Percentiles rank a stretch among this genome's conserved stretches.
Conservation (phyloP, 352 stramenopile species). For the Pythium pectinolyticum region DNA sequence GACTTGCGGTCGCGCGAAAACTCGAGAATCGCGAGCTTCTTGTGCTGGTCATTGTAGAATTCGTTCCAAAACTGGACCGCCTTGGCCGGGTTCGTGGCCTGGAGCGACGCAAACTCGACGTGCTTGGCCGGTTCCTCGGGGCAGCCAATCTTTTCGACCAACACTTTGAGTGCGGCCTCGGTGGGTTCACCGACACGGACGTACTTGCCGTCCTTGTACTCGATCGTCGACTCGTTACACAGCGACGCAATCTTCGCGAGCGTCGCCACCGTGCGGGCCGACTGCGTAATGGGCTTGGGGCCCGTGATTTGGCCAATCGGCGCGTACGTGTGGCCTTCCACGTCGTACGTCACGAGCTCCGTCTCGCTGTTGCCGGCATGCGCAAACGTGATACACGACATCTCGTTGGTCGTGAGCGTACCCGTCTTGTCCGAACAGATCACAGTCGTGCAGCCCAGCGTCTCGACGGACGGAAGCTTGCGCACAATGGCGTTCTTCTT, state of each 20-base stretch:
- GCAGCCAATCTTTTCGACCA: conserved; percentile 95
- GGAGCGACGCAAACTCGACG: conserved; percentile 57
- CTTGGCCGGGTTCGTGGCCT: conserved; percentile 60
- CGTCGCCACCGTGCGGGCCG: conserved; percentile 80
- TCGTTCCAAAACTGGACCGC: conserved; percentile 86
- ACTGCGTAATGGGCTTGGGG: conserved; percentile 47
- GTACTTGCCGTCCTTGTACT: conserved; percentile 88
- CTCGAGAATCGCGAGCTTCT: conserved; percentile 93
- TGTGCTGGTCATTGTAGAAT: conserved; percentile 76
- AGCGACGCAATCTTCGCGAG: conserved; percentile 91
- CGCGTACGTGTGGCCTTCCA: conserved; percentile 95
- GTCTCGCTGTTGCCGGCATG: conserved; percentile 64
- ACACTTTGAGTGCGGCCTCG: conserved; percentile 95
- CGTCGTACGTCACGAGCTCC: conserved; percentile 86
- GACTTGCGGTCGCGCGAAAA: conserved; percentile 98
- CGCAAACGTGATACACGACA: conserved; percentile 89
- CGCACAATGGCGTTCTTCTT: conserved; percentile 98
- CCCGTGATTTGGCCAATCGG: conserved; percentile 76
- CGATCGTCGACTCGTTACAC: conserved; percentile 96
- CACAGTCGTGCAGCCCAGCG: conserved; percentile 94
- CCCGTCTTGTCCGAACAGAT: conserved; percentile 95
- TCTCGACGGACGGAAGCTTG: conserved; percentile 97
- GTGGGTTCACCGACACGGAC: conserved; percentile 95
- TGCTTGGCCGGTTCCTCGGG: conserved; percentile 61
- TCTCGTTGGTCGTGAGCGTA: conserved; percentile 98